Evolutionary conservation across 345 rosid genomes (phyloP).

Genomic region (Dipteronia sinensis): DNA sequence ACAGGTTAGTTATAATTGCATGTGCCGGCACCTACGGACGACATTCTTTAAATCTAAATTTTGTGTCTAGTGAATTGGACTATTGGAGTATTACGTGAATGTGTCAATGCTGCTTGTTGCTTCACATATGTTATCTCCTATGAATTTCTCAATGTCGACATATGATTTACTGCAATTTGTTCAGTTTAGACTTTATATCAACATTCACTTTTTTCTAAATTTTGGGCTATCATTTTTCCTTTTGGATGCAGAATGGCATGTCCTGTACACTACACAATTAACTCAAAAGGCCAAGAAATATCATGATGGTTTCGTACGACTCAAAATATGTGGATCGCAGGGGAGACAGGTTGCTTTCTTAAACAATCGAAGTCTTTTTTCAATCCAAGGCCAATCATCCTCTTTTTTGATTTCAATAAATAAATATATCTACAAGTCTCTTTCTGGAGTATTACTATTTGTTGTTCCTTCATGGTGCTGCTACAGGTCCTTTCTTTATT

Average conservation of each 20-base stretch:
- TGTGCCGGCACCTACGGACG: neutral
- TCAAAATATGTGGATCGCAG: slow-evolving; percentile 36
- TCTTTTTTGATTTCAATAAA: neutral
- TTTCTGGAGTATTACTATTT: neutral
- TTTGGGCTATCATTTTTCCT: neutral
- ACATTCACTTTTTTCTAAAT: slow-evolving; percentile 2
- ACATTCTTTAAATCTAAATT: neutral
- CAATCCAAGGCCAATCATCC: slow-evolving; percentile 1
- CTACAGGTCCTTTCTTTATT: neutral
- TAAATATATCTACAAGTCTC: neutral
- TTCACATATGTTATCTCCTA: neutral
- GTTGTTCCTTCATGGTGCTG: neutral
- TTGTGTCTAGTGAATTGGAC: neutral
- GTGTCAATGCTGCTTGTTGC: neutral
- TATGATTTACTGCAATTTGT: slow-evolving; percentile 3
- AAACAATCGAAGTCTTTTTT: neutral
- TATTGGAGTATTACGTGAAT: neutral
- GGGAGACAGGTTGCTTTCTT: slow-evolving; percentile 47
- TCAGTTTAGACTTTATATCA: neutral
- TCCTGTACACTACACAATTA: slow-evolving; percentile 51
- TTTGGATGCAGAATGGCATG: slow-evolving; percentile 45
- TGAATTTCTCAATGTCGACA: neutral
- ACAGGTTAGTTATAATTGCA: slow-evolving; percentile 44
- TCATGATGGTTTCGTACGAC: slow-evolving; percentile 59
- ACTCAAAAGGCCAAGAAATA: slow-evolving; percentile 67